phyloP scores from a whole-genome alignment of 805 yeast genomes.

The Zygoascus bituminiphila region DNA sequence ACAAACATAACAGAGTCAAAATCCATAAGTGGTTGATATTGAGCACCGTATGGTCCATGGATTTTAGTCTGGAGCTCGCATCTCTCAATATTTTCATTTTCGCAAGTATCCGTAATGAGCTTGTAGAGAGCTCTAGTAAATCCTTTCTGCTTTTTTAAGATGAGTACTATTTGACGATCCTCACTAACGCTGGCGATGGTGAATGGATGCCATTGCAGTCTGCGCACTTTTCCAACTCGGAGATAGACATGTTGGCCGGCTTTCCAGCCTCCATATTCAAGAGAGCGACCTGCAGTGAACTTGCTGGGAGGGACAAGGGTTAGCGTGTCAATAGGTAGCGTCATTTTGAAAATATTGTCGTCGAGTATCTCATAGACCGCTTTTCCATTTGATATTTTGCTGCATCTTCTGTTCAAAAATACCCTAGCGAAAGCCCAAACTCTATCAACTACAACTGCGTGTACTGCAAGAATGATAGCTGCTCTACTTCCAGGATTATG shows the following conservation, averaged over 20 bases:
- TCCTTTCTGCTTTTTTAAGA: conserved; percentile 36
- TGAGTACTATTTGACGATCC: conserved; percentile 33
- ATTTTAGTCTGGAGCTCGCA: conserved; percentile 22
- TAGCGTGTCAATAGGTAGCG: conserved; percentile 28
- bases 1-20: conserved; percentile 37
- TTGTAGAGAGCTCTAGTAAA: conserved; percentile 34
- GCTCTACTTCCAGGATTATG: conserved; percentile 34
- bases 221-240: conserved; percentile 33
- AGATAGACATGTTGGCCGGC: conserved; percentile 42
- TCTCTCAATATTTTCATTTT: conserved; percentile 15
- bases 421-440: conserved; percentile 28
- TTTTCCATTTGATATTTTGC: conserved; percentile 33
- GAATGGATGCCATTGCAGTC: conserved; percentile 41
- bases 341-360: conserved; percentile 33
- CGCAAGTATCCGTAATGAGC: conserved; percentile 18
- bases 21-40: conserved; percentile 34
- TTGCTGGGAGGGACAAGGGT: background rate
- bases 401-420: conserved; percentile 28
- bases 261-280: conserved; percentile 32
- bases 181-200: conserved; percentile 37
- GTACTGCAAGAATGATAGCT: conserved; percentile 35
- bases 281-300: background rate
- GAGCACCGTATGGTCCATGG: conserved; percentile 40
- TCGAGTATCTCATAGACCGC: conserved; percentile 36
- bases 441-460: conserved; percentile 36